Evolutionary conservation across 2,329 filamentous ascomycete species (phyloP), one percentile per base, ranked within the genome.

Genomic region (Xenosphaeropsis pyriputrescens): DNA sequence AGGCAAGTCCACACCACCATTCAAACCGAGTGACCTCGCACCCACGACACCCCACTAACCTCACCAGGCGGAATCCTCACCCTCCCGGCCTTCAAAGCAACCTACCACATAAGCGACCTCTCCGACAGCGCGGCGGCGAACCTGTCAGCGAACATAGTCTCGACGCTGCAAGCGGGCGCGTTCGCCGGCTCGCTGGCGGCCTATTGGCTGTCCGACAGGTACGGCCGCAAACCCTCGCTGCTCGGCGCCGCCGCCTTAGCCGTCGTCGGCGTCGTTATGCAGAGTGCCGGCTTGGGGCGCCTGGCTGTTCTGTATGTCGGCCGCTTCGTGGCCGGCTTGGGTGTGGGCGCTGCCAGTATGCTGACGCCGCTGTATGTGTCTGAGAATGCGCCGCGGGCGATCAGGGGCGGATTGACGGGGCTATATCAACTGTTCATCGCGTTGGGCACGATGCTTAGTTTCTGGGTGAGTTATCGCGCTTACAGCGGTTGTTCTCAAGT

Each of bases 251-350:
- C 75, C 18, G 31, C 67, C 1, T 50, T 81, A 29, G 72, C 75
- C 18, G 65, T 68, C 18, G 39, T 76, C 9, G 79, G 79, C 32
- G 72, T 76, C 35, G 53, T 79, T 36, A 66, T 84, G 49, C 79
- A 84, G 56, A 66, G 72, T 35, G 62, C 67, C 6, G 71, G 74
- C n/a, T 63, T 61, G 17, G 78, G 77, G 5, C 64, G 69, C 35
- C 56, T 83, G 29, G 60, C 67, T 11, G 61, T 67, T 46, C 77
- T 84, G 62, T 84, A 80, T 48, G 62, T 79, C 43, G 79, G 78
- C 35, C 65, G 79, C 51, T 72, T 70, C 36, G 45, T 68, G 16
- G 56, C 62, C 18, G 67, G 67, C 8, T 46, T 70, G 5, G 67
- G 65, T 3, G 63, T 68, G 30, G 66, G 66, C n/a, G 62, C 63